Percentiles rank a stretch among this genome's conserved stretches.
These are phyloP conservation scores for Erodium moschatum DNA, from an alignment of 441 rosid species.

Conservation along the genomic window DNA sequence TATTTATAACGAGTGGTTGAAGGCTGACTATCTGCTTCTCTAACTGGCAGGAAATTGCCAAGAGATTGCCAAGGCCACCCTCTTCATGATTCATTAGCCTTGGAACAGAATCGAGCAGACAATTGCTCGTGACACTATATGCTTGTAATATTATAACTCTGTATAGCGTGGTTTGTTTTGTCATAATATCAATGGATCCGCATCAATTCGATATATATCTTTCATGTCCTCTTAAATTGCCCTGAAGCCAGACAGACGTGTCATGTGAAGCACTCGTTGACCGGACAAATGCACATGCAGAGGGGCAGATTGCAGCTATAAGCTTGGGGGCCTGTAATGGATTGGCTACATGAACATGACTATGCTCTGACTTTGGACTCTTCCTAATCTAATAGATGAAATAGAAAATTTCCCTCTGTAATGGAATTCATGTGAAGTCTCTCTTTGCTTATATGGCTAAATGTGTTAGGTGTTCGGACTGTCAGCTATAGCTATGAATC, in stretches of 20 bases:
- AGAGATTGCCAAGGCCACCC: constrained; percentile 67
- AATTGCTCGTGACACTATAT: constrained; percentile 4
- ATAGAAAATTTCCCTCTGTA: neutral
- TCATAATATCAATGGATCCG: neutral
- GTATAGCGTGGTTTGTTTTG: constrained; percentile 5
- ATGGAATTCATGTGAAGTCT: neutral
- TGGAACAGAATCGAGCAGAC: constrained; percentile 5
- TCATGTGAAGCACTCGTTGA: too few species aligned
- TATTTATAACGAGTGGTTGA: neutral
- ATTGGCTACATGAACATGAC: neutral
- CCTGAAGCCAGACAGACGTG: too few species aligned
- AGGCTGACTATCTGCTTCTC: constrained; percentile 14
- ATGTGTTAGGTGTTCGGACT: neutral
- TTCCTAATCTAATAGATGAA: neutral
- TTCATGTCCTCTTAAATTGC: neutral
- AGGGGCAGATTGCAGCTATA: too few species aligned
- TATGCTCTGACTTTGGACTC: neutral
- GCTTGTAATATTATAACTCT: neutral
- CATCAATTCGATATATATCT: neutral
- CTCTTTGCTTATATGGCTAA: neutral
- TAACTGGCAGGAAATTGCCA: constrained; percentile 68
- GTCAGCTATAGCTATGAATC: too few species aligned
- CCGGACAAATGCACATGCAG: too few species aligned
- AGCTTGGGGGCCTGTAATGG: neutral
- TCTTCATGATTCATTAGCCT: constrained; percentile 36